A percentile compares a stretch with the other conserved stretches of the same genome.
phyloP scores from a whole-genome alignment of 2,329 filamentous ascomycete genomes.

The Fusarium dimerum region DNA sequence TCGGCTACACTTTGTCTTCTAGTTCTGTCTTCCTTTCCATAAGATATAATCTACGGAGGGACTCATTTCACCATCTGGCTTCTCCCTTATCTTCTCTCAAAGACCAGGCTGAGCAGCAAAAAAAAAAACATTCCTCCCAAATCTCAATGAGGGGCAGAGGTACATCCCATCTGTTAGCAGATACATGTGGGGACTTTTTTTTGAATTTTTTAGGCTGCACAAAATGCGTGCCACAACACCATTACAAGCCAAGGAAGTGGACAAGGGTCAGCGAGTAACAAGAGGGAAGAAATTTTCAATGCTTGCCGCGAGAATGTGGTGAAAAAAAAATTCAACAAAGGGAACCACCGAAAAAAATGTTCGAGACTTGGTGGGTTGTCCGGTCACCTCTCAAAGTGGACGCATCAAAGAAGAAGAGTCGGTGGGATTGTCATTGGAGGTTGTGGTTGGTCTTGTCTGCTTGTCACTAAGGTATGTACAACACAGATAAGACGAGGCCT shows the following conservation, averaged over 20 bases:
- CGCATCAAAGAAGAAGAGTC: no score
- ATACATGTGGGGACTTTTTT: conserved; percentile 27
- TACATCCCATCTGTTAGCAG: conserved; percentile 34
- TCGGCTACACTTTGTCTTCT: background rate
- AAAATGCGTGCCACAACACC: conserved; percentile 6
- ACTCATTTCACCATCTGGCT: conserved; percentile 1
- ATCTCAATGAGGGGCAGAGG: conserved; percentile 7
- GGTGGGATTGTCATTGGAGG: conserved; percentile 12
- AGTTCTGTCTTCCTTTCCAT: background rate
- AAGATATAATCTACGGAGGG: background rate
- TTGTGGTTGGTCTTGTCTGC: conserved; percentile 6
- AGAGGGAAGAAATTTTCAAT: conserved; percentile 28
- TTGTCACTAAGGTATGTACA: no score
- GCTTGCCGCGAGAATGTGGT: conserved; percentile 15
- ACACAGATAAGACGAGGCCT: no score
- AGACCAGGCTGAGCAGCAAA: conserved; percentile 7
- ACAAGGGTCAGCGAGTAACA: no score
- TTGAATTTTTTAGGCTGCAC: conserved; percentile 10
- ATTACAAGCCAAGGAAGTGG: conserved; percentile 13
- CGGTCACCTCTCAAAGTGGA: no score
- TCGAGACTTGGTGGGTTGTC: conserved; percentile 23
- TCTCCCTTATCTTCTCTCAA: conserved; percentile 5
- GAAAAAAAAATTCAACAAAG: conserved; percentile 25
- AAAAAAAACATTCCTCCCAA: background rate
- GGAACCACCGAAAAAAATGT: conserved; percentile 10